Base-by-base conservation (phyloP, 495 filamentous ascomycete genomes). In the Geoglossum glabrum region DNA sequence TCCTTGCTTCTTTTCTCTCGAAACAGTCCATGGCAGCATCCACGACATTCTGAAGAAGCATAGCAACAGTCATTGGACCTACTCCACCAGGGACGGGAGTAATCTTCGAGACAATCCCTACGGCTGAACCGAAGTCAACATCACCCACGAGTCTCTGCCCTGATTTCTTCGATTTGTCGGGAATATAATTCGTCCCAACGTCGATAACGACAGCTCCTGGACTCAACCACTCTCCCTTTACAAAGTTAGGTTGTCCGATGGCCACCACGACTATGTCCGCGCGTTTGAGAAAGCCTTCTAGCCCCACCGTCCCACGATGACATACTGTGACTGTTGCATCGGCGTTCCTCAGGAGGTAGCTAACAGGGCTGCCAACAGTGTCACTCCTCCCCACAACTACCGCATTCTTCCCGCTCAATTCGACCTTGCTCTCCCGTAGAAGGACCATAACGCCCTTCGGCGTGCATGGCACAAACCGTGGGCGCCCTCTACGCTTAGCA, bases 51-150 rank as follows among this genome's bases (percentile, higher is more conserved):
- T 95, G 83, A 59, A 98, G 68, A 19, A 98, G 76, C 85, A 97
- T 97, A 33, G 92, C 92, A 55, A 98, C 88, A 13, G 92, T 98
- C 90, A 97, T 97, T 38, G 92, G 92, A 3, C 92, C 92, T 58
- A 97, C 92, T 66, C 92, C 92, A 59, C 92, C 92, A 0, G 93
- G 92, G 34, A 98, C 92, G 1, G 92, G 92, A 0, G 93, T 98
- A 64, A 98, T 97, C 60, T 84, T 80, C n/a, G 89, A 95, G 23
- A 89, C 92, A 49, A 95, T 84, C 64, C 92, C 75, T 19, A 77
- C 78, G 40, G 88, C 90, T 55, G 86, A 82, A 50, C 90, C 87
- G 63, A 82, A 96, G 59, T 97, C 86, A 19, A 98, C 92, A 69
- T 98, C 92, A 38, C 92, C 92, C 17, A 96, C 92, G n/a, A 97